Evolutionary conservation across 306 rosid genomes (phyloP).

Genomic region (Pterocarpus macrocarpus): DNA sequence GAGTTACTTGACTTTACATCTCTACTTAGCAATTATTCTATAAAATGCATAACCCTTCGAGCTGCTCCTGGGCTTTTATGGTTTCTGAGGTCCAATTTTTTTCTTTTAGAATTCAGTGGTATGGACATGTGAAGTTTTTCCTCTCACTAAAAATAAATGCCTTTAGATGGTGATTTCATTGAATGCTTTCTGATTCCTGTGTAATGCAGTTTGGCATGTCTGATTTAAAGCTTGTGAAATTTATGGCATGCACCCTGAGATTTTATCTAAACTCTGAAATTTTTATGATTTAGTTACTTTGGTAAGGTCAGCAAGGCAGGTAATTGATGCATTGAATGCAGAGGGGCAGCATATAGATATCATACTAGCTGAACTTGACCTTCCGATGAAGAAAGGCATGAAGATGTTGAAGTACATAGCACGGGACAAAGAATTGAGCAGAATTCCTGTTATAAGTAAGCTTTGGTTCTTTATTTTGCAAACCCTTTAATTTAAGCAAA

Average conservation of each 20-base stretch:
- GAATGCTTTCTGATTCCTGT: constrained; percentile 29
- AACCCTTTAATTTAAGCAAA: background rate
- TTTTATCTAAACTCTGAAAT: constrained; percentile 22
- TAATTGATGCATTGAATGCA: constrained; percentile 95
- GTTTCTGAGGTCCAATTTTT: background rate
- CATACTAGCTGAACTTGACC: constrained; percentile 92
- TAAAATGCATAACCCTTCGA: background rate
- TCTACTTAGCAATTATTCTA: background rate
- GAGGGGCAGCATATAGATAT: constrained; percentile 91
- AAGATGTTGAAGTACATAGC: constrained; percentile 92
- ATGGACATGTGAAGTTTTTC: background rate
- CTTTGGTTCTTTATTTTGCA: constrained; percentile 22
- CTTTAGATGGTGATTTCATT: constrained; percentile 11
- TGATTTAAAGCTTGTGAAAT: constrained; percentile 24
- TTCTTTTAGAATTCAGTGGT: background rate
- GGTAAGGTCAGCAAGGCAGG: constrained; percentile 87
- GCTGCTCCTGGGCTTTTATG: too few species aligned
- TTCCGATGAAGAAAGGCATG: constrained; percentile 86
- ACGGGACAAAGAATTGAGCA: constrained; percentile 74
- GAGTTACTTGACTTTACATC: constrained; percentile 6
- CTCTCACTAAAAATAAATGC: background rate
- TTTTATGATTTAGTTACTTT: constrained; percentile 61
- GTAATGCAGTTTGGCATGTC: constrained; percentile 10
- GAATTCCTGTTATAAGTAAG: constrained; percentile 96
- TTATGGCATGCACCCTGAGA: constrained; percentile 16